These are phyloP conservation scores for Komagataella pseudopastoris DNA, from an alignment of 805 yeast genomes.

Conservation along the genomic window DNA sequence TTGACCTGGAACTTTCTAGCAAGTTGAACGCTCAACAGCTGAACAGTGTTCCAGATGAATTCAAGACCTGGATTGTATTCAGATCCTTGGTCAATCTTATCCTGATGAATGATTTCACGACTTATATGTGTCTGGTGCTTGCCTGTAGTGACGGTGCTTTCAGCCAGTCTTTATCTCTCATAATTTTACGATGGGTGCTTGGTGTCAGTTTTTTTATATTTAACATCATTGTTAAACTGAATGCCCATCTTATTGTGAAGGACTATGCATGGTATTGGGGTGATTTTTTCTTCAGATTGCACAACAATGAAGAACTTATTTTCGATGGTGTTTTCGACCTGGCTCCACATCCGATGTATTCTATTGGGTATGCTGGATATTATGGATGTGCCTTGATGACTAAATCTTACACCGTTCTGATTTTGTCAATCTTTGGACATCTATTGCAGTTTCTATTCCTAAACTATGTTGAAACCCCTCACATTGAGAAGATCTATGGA, in stretches of 20 bases:
- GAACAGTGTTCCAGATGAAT: constrained; percentile 45
- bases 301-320: constrained; percentile 48
- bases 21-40: background rate
- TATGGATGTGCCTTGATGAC: constrained; percentile 74
- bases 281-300: constrained; percentile 74
- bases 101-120: constrained; percentile 72
- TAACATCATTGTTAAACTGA: constrained; percentile 75
- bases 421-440: constrained; percentile 65
- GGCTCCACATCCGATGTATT: constrained; percentile 90
- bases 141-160: constrained; percentile 23
- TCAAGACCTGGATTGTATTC: constrained; percentile 73
- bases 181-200: constrained; percentile 34
- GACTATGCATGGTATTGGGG: constrained; percentile 97
- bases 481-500: constrained; percentile 63
- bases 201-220: constrained; percentile 56
- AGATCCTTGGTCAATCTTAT: constrained; percentile 71
- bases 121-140: constrained; percentile 52
- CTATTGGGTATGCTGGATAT: constrained; percentile 79
- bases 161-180: constrained; percentile 27
- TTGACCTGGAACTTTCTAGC: constrained; percentile 24
- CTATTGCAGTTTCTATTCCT: constrained; percentile 63
- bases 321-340: constrained; percentile 84
- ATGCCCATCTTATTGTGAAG: constrained; percentile 79
- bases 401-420: constrained; percentile 55
- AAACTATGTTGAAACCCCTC: constrained; percentile 72